These are phyloP conservation scores for Fusarium torreyae DNA, from an alignment of 2,329 filamentous ascomycete species.

Conservation along the genomic window DNA sequence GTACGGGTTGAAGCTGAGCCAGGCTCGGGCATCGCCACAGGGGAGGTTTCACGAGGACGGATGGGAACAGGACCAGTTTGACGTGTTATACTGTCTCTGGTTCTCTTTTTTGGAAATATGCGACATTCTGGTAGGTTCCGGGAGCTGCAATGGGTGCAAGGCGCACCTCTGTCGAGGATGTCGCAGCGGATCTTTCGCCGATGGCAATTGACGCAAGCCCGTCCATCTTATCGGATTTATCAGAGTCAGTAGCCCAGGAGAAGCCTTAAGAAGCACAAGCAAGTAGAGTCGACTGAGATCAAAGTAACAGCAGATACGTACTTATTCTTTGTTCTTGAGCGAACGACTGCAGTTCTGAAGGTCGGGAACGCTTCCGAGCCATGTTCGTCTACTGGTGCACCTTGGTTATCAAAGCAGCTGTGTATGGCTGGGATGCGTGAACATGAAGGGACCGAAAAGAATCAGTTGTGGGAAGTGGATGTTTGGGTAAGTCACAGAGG, in stretches of 20 bases:
- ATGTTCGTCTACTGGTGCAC: neutral
- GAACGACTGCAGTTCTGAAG: neutral
- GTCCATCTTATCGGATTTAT: neutral
- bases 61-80: neutral
- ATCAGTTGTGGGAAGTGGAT: no score
- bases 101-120: neutral
- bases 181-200: neutral
- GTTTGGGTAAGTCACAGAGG: no score
- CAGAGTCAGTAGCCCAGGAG: neutral
- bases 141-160: neutral
- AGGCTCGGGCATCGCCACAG: neutral
- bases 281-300: neutral
- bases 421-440: no score
- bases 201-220: neutral
- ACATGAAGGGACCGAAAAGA: no score
- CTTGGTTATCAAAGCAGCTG: neutral
- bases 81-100: neutral
- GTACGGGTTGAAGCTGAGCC: neutral
- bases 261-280: neutral
- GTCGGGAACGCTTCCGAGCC: neutral
- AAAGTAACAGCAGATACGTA: neutral
- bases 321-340: neutral
- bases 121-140: neutral
- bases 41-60: neutral
- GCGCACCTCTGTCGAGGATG: neutral